phyloP scores from a whole-genome alignment of 352 stramenopile genomes.

The Phytophthora tubulina region DNA sequence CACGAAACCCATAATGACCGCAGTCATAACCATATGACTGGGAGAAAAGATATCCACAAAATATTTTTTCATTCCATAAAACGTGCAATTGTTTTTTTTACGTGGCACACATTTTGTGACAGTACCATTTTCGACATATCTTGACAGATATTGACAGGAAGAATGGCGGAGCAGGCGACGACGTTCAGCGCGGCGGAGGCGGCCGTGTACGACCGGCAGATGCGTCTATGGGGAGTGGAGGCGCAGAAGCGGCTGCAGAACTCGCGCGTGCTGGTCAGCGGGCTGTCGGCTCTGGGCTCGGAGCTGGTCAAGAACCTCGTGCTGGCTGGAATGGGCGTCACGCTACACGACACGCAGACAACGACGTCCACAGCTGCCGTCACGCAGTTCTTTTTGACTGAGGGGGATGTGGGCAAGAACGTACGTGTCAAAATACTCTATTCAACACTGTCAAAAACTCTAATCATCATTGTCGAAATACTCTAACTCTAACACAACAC shows the following conservation, averaged over 20 bases:
- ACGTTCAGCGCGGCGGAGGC: constrained; percentile 87
- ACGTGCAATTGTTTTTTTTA: background rate
- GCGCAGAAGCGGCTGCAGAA: constrained; percentile 94
- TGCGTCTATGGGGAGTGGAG: constrained; percentile 98
- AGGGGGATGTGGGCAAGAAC: constrained; percentile 78
- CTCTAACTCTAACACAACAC: background rate
- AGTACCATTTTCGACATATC: background rate
- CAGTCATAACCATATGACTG: too few relatives aligned
- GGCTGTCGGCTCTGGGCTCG: constrained; percentile 83
- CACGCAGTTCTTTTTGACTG: constrained; percentile 89
- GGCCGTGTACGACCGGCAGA: constrained; percentile 98
- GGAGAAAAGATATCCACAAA: too few relatives aligned
- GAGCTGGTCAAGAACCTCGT: constrained; percentile 99
- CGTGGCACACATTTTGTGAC: background rate
- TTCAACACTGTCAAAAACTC: background rate
- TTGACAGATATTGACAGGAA: background rate
- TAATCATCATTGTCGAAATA: too few relatives aligned
- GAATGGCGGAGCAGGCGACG: constrained; percentile 11
- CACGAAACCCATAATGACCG: too few relatives aligned
- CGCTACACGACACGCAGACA: constrained; percentile 88
- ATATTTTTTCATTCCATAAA: too few relatives aligned
- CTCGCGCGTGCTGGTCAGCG: constrained; percentile 90
- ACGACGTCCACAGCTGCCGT: constrained; percentile 59
- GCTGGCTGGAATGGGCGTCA: constrained; percentile 95
- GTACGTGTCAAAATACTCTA: constrained; percentile 41